These are phyloP conservation scores for Aurantiochytrium sp. DNA, from an alignment of 108 stramenopile genomes.

Conservation along the genomic window DNA sequence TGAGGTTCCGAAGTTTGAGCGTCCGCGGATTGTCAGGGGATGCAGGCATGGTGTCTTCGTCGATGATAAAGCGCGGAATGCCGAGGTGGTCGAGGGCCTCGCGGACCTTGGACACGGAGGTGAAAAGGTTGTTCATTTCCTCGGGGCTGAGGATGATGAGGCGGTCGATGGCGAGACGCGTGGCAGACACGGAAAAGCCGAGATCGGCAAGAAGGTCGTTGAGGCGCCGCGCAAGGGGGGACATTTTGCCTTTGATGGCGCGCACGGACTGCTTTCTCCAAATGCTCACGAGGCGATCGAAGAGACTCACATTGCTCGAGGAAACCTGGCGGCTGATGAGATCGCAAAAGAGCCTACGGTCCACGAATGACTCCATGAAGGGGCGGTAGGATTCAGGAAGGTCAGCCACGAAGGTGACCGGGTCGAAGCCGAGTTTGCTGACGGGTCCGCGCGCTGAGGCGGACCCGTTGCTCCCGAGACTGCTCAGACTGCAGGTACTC, in stretches of 20 bases:
- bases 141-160: not conserved
- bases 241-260: not conserved
- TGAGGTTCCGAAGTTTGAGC: not conserved
- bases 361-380: not conserved
- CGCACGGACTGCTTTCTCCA: not conserved
- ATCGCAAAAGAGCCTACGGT: not conserved
- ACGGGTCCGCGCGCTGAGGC: not conserved
- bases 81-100: not conserved
- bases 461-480: not conserved
- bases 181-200: not conserved
- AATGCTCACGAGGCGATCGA: not conserved
- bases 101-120: not conserved
- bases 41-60: conserved; percentile 6
- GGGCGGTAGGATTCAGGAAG: not conserved
- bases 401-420: not conserved
- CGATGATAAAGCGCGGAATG: not conserved
- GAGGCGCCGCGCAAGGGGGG: not conserved
- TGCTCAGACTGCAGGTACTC: not conserved
- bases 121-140: not conserved
- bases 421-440: not conserved
- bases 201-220: not conserved
- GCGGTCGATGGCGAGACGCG: not conserved
- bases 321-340: not conserved
- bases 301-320: not conserved
- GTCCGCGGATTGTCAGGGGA: conserved; percentile 1